These are phyloP conservation scores for Daldinia decipiens DNA, from an alignment of 495 filamentous ascomycete species.

Conservation along the genomic window DNA sequence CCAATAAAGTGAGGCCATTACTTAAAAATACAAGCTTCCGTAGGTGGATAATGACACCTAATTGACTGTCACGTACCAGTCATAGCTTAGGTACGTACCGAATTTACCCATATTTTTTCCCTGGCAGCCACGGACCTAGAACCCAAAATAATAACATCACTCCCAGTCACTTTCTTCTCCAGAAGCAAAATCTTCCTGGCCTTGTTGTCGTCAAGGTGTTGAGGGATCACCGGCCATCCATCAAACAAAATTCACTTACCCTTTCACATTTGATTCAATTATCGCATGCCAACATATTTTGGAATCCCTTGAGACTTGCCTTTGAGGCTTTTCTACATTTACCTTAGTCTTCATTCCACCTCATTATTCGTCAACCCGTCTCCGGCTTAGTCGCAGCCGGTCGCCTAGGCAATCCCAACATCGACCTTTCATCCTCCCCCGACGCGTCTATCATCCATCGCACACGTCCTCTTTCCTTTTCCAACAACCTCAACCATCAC, in stretches of 20 bases:
- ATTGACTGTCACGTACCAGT: conserved; percentile 13
- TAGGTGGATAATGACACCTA: conserved; percentile 21
- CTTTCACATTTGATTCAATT: conserved; percentile 25
- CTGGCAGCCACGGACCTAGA: conserved; percentile 9
- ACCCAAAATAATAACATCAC: conserved; percentile 45
- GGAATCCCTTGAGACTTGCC: conserved; percentile 21
- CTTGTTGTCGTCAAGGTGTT: conserved; percentile 38
- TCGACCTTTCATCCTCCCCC: conserved; percentile 25
- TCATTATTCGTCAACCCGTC: conserved; percentile 13
- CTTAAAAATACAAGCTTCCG: neutral
- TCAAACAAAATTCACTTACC: conserved; percentile 14
- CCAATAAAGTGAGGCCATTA: conserved; percentile 30
- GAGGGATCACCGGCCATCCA: conserved; percentile 42
- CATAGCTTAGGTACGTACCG: neutral
- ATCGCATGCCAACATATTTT: conserved; percentile 28
- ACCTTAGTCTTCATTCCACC: conserved; percentile 17
- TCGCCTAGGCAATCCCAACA: conserved; percentile 24
- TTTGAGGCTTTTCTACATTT: conserved; percentile 30
- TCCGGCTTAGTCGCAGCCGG: conserved; percentile 25
- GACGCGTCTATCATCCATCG: conserved; percentile 39
- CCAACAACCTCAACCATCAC: conserved; percentile 16
- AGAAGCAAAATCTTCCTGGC: conserved; percentile 36
- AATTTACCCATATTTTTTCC: conserved; percentile 17
- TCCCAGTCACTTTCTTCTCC: conserved; percentile 18
- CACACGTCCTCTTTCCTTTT: conserved; percentile 11